Evolutionary conservation across 306 rosid genomes (phyloP).

Genomic region (Lathyrus aphaca): DNA sequence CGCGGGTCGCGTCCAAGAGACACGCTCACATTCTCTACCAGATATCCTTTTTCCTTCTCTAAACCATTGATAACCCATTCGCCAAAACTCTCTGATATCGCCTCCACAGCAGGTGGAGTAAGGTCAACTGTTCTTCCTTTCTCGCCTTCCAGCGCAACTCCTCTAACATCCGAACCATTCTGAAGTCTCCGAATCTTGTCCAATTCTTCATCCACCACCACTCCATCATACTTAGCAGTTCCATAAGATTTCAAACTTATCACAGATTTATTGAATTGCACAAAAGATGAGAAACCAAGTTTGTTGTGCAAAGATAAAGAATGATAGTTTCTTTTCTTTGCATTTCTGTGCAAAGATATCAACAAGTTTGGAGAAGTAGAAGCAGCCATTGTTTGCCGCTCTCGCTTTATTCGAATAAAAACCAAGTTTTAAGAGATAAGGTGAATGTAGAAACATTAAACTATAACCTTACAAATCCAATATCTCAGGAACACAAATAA

Average conservation of each 20-base stretch:
- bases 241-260: constrained; percentile 41
- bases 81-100: constrained; percentile 84
- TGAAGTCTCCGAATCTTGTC: constrained; percentile 80
- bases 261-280: constrained; percentile 31
- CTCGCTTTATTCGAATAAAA: constrained; percentile 45
- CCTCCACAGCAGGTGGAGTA: constrained; percentile 76
- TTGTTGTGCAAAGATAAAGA: constrained; percentile 37
- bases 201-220: constrained; percentile 79
- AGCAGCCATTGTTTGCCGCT: constrained; percentile 66
- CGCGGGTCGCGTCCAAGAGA: constrained; percentile 88
- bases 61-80: constrained; percentile 73
- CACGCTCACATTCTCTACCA: constrained; percentile 56
- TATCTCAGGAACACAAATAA: constrained; percentile 42
- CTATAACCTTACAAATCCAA: constrained; percentile 54
- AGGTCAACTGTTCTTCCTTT: constrained; percentile 73
- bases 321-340: constrained; percentile 38
- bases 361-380: constrained; percentile 51
- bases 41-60: constrained; percentile 48
- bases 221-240: constrained; percentile 57
- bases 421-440: constrained; percentile 43
- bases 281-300: constrained; percentile 44
- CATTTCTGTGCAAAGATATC: constrained; percentile 39
- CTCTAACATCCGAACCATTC: constrained; percentile 90
- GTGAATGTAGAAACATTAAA: constrained; percentile 40
- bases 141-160: constrained; percentile 87